Evolutionary conservation across 805 yeast species (phyloP), one percentile per base, ranked within the genome.

Genomic region (Kodamaea hsintzibuensis): DNA sequence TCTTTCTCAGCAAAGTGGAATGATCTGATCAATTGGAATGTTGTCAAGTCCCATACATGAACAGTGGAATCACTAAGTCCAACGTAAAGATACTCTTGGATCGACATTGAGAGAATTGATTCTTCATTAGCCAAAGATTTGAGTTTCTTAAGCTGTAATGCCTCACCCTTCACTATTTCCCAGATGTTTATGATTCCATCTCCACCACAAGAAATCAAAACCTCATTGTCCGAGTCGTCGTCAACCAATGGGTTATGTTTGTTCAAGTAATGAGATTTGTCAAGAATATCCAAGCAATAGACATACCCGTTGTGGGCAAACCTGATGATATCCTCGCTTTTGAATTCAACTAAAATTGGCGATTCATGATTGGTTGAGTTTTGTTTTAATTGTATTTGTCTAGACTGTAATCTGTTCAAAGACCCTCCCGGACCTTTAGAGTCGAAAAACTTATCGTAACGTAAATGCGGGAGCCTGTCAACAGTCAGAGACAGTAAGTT

Each of bases 261-360:
- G 38, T 27, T 44, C 27, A 51, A 30, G 16, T 25, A 30, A 46
- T 39, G 47, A 5, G 30, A n/a, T 35, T 37, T 35, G 13, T 66
- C 68, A 45, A 64, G 56, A 14, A 76, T 56, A 18, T 75, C 73
- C 81, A 89, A 82, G 42, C 91, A 79, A 67, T 92, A 91, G 10
- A 93, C 85, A 60, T 89, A 93, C 13, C 98, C 97, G 64, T 89
- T 84, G 67, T 93, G 99, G 2, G 99, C 98, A 69, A 89, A 93
- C 4, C 84, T 74, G 4, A 89, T 77, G 44, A 84, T 81, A 63
- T 91, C 86, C 17, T 77, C 71, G 3, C 84, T 72, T 0, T 90
- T 89, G 9, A 91, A 81, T 68, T 93, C 91, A 40, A 86, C 75
- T 43, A 88, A 73, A 16, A 55, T 61, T 2, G 75, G 60, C 39